Evolutionary conservation across 345 rosid species (phyloP), one percentile per base, ranked within the genome.

Genomic region (Litchi chinensis): DNA sequence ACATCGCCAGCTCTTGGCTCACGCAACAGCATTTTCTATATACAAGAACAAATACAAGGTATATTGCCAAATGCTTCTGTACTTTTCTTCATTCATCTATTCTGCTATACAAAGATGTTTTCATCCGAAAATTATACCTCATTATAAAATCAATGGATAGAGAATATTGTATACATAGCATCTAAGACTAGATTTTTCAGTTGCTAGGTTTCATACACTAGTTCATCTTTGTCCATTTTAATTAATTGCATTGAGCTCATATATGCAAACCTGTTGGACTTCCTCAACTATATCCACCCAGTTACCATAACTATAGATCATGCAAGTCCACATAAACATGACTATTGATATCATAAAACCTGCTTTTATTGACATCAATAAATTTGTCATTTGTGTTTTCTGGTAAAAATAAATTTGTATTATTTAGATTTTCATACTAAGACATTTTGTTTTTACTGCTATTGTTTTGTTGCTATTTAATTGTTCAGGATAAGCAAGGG

Each of bases 1-100:
- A 5, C 98, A 93, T 79, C 88, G 93, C 83, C 94, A 87, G 84
- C 79, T 95, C 65, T 82, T 95, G 86, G 91, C 98, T 62, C 98
- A 95, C 88, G 95, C 93, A 60, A 84, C 85, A 52, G 92, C 95
- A 59, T 96, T 92, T 73, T 87, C 93, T 10, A 73, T 91, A 44
- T 93, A 93, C 72, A 80, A 85, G 80, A 83, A 79, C 73, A 93
- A 91, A 79, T 95, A 91, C 84, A 86, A 86, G 97, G 95, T 95
- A 86, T 66, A 70, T 19, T 64, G 40, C n/a, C 26, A 26, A 70
- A 18, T n/a, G 4, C 22, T 71, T 40, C 6, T 15, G 7, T 10
- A 10, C 18, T 22, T 13, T 10, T 16, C 3, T 54, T 56, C 19
- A 39, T 22, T 46, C 21, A 10, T 50, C 12, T 50, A 37, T 32